Conservation (phyloP, 2,329 filamentous ascomycete genomes). For the Aspergillus costaricaensis region DNA sequence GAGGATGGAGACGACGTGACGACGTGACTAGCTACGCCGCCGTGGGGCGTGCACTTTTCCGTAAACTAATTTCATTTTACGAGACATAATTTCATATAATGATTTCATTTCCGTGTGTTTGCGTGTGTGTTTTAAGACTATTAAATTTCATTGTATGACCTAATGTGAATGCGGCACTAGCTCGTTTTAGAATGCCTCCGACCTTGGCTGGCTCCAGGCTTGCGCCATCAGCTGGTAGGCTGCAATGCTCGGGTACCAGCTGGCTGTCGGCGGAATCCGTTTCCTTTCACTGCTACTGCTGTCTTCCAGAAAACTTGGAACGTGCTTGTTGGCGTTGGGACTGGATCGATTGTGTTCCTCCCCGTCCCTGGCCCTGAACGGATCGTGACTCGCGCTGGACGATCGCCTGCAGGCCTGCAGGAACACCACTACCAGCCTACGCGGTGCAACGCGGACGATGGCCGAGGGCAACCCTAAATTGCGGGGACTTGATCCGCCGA, state of each 20-base stretch:
- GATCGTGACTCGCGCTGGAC: neutral
- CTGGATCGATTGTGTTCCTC: neutral
- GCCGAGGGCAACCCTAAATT: slow-evolving; percentile 2
- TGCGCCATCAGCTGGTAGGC: too few species aligned
- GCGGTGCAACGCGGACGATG: neutral
- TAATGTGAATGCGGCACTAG: neutral
- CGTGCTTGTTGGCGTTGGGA: neutral
- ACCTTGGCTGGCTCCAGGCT: neutral
- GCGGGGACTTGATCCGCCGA: neutral
- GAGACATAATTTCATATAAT: neutral
- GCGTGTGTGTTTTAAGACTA: neutral
- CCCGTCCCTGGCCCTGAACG: neutral
- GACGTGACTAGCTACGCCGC: neutral
- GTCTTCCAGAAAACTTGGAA: neutral
- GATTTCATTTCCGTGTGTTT: neutral
- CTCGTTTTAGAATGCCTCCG: neutral
- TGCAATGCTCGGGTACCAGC: neutral
- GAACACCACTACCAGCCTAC: neutral
- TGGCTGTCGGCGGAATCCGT: neutral
- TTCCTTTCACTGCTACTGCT: neutral
- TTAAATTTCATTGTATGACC: neutral
- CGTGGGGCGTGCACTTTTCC: neutral
- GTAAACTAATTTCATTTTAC: neutral
- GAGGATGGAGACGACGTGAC: neutral
- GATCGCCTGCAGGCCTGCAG: neutral